phyloP scores from a whole-genome alignment of 306 rosid species.

The Cucurbita pepo region DNA sequence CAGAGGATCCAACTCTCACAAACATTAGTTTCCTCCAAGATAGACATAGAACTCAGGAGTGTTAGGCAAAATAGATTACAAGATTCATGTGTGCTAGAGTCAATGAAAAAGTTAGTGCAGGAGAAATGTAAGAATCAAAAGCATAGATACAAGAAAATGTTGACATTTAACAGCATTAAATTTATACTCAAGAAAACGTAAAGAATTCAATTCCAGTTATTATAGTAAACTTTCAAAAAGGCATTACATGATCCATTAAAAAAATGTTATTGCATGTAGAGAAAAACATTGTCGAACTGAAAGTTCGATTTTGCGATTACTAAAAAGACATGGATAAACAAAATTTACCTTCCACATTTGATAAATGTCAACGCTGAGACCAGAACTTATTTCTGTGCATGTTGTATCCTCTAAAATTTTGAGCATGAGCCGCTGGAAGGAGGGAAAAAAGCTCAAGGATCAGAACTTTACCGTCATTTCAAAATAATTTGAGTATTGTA shows the following conservation, averaged over 20 bases:
- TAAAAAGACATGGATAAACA: background rate
- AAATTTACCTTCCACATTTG: slow-evolving; percentile 44
- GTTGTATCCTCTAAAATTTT: slow-evolving; percentile 26
- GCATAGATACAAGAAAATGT: background rate
- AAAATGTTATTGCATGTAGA: background rate
- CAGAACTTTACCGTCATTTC: background rate
- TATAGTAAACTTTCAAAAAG: background rate
- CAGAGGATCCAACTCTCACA: background rate
- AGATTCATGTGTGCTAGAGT: background rate
- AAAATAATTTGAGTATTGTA: background rate
- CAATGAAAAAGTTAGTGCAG: background rate
- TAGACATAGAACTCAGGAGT: background rate
- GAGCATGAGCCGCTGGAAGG: slow-evolving; percentile 42
- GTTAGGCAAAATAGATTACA: background rate
- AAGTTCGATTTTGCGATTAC: background rate
- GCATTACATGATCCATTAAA: background rate
- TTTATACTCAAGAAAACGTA: background rate
- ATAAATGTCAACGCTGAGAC: slow-evolving; percentile 10
- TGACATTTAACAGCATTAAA: background rate
- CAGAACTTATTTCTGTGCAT: slow-evolving; percentile 12
- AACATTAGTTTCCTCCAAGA: background rate
- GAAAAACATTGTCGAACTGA: background rate
- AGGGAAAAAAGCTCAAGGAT: background rate
- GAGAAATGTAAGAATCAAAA: background rate
- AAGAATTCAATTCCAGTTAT: background rate